Evolutionary conservation across 306 rosid species (phyloP), one percentile per base, ranked within the genome.

Genomic region (Alnus rubra): DNA sequence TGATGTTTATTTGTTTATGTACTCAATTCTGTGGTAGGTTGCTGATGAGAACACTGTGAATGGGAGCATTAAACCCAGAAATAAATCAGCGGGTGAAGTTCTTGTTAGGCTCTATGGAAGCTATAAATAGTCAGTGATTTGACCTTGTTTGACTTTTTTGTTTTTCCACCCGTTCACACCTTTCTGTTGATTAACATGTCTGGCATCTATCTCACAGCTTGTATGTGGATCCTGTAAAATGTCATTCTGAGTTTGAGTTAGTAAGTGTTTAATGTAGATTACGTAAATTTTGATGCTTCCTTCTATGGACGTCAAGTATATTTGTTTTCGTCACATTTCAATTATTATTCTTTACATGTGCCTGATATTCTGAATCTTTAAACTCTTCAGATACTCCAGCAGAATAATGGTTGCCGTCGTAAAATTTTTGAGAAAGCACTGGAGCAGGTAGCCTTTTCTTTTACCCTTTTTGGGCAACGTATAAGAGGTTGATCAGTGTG

Each of bases 41-140:
- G 83, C 88, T 86, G 80, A 84, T 86, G 91, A 83, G 39, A 79
- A 80, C 4, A 44, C 75, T 23, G 79, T 89, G 23, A 9, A 30
- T 50, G 67, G 45, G 56, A 74, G 76, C 6, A 30, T 70, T 50
- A 90, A 67, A 77, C 91, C 92, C 10, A 54, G 84, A 3, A 55
- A 75, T 55, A 76, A 72, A 75, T 75, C 83, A 30, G 31, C 83
- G 0, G 78, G 76, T 65, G 78, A 86, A 23, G 85, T 89, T 74
- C 89, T 82, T 78, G 97, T 92, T 82, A 82, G 95, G 91, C 79
- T 87, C 33, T 92, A 90, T 18, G 97, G 97, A 86, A 88, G 90
- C 79, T 87, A 87, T 75, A 69, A 68, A 60, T 86, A 80, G 95
- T 88, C 35, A 69, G 88, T 86, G 76, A 64, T 65, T 74, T 80